Conservation (phyloP, 2,329 filamentous ascomycete species). For the Alternaria arborescens region DNA sequence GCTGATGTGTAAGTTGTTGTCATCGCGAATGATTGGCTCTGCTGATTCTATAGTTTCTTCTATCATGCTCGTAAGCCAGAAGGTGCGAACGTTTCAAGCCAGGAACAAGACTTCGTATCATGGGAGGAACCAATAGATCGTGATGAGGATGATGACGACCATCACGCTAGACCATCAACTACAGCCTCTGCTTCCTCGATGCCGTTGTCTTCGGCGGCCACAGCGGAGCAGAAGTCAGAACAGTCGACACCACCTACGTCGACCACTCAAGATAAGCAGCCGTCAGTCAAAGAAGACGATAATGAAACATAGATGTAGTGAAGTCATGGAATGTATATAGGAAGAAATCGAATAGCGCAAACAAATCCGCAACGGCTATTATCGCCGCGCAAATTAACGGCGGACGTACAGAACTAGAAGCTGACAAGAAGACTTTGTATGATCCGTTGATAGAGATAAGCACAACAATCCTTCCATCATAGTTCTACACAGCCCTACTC, state of each 20-base stretch:
- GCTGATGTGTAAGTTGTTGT: slow-evolving; percentile 32
- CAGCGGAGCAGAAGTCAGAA: background rate
- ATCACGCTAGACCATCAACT: background rate
- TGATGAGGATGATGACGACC: slow-evolving; percentile 27
- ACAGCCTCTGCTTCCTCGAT: background rate
- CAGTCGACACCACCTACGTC: background rate
- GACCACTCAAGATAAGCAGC: background rate
- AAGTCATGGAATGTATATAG: background rate
- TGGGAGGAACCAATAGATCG: slow-evolving; percentile 36
- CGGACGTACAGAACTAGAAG: background rate
- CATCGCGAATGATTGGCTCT: rapidly evolving
- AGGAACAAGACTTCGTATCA: slow-evolving; percentile 20
- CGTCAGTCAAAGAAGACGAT: background rate
- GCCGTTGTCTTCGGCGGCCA: background rate
- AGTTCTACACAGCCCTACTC: background rate
- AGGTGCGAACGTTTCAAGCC: slow-evolving; percentile 1
- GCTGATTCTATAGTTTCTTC: slow-evolving; percentile 30
- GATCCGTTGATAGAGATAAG: no score
- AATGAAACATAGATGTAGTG: background rate
- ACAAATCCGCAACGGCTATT: no score
- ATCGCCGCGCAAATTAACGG: no score
- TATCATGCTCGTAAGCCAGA: slow-evolving; percentile 38
- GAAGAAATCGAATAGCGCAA: background rate
- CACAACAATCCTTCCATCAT: background rate
- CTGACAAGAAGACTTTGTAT: background rate